Conservation (phyloP, 148 eudicot species). For the Rhododendron kiyosumense region DNA sequence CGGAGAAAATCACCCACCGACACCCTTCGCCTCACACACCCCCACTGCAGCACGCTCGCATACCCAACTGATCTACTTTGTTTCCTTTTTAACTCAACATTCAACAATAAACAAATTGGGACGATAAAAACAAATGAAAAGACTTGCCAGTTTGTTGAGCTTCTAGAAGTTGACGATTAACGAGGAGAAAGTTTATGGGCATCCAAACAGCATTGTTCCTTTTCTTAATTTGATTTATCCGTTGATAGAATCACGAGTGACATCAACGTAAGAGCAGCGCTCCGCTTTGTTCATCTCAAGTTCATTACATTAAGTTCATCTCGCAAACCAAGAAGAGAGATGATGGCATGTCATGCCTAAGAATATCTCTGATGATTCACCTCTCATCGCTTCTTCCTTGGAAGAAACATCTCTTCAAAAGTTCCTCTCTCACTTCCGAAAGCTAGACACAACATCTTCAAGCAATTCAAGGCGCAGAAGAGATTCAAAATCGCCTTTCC, state of each 20-base stretch:
- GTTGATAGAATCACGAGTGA: too few species aligned
- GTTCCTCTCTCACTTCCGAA: background rate
- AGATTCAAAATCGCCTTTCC: background rate
- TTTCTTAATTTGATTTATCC: too few species aligned
- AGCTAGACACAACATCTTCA: background rate
- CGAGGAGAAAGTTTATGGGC: background rate
- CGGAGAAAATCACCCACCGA: too few species aligned
- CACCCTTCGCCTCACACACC: too few species aligned
- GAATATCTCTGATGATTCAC: background rate
- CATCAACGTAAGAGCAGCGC: too few species aligned
- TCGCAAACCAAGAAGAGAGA: background rate
- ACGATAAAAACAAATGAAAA: background rate
- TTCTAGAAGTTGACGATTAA: too few species aligned
- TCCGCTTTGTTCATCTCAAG: too few species aligned
- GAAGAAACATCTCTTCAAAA: background rate
- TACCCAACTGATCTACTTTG: too few species aligned
- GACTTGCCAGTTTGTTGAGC: too few species aligned
- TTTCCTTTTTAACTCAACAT: background rate
- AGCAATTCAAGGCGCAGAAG: background rate
- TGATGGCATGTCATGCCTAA: background rate
- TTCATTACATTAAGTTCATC: background rate
- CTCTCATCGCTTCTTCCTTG: background rate
- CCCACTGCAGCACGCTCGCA: too few species aligned
- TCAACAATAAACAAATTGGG: background rate
- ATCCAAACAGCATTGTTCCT: background rate